Base-by-base conservation (phyloP, 441 rosid species). In the Gossypium schwendimanii region DNA sequence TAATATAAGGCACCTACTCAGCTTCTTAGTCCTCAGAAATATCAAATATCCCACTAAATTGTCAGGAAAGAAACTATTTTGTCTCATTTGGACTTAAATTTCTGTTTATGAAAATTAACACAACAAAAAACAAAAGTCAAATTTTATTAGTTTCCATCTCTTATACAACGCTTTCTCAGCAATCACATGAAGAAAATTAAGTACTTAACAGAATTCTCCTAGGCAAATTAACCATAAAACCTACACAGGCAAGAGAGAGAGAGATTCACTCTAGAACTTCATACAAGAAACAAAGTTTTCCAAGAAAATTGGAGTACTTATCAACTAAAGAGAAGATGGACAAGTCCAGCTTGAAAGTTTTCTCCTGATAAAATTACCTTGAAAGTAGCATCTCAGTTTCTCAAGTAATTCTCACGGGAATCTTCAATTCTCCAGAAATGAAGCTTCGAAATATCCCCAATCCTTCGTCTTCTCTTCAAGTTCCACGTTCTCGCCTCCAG, bases 341-440 rank as follows among this genome's bases (percentile, higher is more conserved):
- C 53, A 33, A 24, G 52, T 24, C 36, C 39, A 20, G 50, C 26
- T 52, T 68, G 31, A 17, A 68, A 68, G 6, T 41, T 64, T n/a
- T 24, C 10, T n/a, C n/a, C 26, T 6, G 14, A 64, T 39, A 39
- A 64, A 41, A 26, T 57, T 70, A 80, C 81, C 78, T 77, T 53
- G 26, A 69, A 67, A 54, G 18, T 11, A 64, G 70, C 60, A 12
- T 20, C 47, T 62, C 79, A 70, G 12, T 53, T 70, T 71, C 12
- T 39, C 73, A 8, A 73, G 14, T 64, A 73, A 76, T 77, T 82
- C 77, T 64, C 73, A 73, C 12, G 11, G 45, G 58, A 77, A 81
- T 60, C 72, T 77, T 64, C 81, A 70, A 72, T 53, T 73, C 17
- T 15, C 59, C 45, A 31, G 17, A 28, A 53, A 23, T 45, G 36